Conservation (phyloP, 768 basidiomycete genomes). For the Serendipita sp. region DNA sequence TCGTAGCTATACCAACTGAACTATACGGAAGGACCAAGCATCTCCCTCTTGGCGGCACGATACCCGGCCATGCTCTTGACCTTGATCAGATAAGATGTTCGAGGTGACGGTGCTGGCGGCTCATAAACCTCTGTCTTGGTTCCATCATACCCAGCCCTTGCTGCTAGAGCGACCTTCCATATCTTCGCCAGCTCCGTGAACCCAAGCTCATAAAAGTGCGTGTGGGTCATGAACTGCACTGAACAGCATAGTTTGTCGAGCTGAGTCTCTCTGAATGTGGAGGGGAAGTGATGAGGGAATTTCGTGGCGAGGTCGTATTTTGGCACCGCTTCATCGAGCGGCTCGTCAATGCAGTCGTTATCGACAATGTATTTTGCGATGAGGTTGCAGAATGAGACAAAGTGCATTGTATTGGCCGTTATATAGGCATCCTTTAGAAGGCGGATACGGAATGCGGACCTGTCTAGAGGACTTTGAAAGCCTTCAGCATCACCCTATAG, state of each 20-base stretch:
- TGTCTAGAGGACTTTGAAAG: not conserved
- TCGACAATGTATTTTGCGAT: not conserved
- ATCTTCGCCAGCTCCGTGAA: conserved; percentile 1
- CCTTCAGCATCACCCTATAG: not conserved
- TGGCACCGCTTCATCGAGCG: not conserved
- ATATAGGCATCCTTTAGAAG: conserved; percentile 1
- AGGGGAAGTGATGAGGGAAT: not conserved
- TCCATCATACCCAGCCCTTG: not conserved
- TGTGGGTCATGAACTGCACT: not conserved
- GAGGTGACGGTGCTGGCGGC: not conserved
- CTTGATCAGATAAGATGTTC: conserved; percentile 1
- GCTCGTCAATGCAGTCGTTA: not conserved
- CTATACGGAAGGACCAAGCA: not conserved
- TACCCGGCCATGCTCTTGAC: not conserved
- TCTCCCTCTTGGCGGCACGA: not conserved
- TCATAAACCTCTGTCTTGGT: not conserved
- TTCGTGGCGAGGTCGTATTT: not conserved
- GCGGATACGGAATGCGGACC: not conserved
- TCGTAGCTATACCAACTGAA: no score
- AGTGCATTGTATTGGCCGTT: not conserved
- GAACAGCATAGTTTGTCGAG: not conserved
- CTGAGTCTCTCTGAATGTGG: not conserved
- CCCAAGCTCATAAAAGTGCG: conserved; percentile 2
- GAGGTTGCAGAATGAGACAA: not conserved
- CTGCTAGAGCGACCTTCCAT: not conserved